Base-by-base conservation (phyloP, 495 filamentous ascomycete genomes). In the Monascus purpureus region DNA sequence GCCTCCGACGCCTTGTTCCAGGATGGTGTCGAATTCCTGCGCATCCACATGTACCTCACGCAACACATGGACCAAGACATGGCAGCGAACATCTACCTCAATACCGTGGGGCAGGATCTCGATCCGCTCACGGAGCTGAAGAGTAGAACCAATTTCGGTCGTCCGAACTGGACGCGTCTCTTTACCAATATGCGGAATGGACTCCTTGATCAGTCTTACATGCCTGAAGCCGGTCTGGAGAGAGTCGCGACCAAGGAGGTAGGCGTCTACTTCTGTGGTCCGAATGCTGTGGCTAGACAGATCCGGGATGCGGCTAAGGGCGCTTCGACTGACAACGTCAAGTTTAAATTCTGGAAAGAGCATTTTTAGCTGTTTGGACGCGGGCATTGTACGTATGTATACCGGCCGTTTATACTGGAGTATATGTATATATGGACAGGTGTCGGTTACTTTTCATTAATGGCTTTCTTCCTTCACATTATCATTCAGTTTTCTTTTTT, bases 311-410 rank as follows among this genome's bases (percentile, higher is more conserved):
- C 90, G 9, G 77, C 82, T 30, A 77, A 73, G 44, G 45, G 55
- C 27, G 75, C 77, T 5, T 81, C 73, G 13, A 75, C 67, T 5
- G 70, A 65, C 38, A 82, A 93, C 40, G 81, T 97, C 34, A 72
- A 71, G 35, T 99, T 96, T 63, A 84, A 82, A 51, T 99, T 99
- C 67, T 99, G 90, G 90, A 99, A 96, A 61, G 90, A 99, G 59
- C 86, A 99, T 67, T 80, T 71, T 37, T 67, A 53, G 37, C 5
- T 22, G n/a, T n/a, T n/a, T n/a, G n/a, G n/a, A n/a, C n/a, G n/a
- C n/a, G n/a, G n/a, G n/a, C n/a, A n/a, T n/a, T n/a, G n/a, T n/a
- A n/a, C n/a, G n/a, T n/a, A n/a, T 13, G 29, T 37, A 29, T 13
- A 37, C n/a, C 1, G 28, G 28, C 3, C 31, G 14, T 16, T 31